Base-by-base conservation (phyloP, 768 basidiomycete genomes). In the Podaxis mareebaensis region DNA sequence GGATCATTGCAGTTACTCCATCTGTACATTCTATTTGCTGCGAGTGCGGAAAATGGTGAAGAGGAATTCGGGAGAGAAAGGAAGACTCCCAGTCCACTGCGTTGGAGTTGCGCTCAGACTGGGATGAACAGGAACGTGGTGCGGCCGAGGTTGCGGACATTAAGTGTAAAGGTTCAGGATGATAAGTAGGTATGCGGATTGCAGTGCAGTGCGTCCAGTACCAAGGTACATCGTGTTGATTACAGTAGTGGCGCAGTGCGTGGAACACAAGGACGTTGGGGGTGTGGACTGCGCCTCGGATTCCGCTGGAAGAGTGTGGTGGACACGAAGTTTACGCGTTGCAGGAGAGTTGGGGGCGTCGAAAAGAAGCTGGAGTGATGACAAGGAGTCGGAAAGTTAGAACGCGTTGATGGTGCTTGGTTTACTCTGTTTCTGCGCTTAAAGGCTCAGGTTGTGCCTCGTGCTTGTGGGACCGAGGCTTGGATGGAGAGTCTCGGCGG, bases 321-420 rank as follows among this genome's bases (percentile, higher is more conserved):
- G 33, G 17, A 22, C 48, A 49, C 30, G 33, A 59, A 59, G 58
- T 49, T 49, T 49, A 49, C 44, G 58, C 46, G 36, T 56, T 59
- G 48, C 58, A 38, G 48, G 36, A 28, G 57, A 48, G 57, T 44
- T 48, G 30, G 12, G 42, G 20, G 44, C 11, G 38, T 20, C 26
- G 22, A 20, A 13, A 24, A 24, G 24, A 24, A 26, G 42, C 42
- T 44, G 13, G 42, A 0, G 22, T 28, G 49, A 3, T 28, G 49
- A 28, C 8, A 15, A 22, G 48, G 22, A 13, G 20, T 49, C 20
- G 48, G 48, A n/a, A n/a, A 33, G 33, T 33, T 33, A 33, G 49
- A 22, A 24, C 4, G 49, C 12, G 49, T 24, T 51, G 48, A 26
- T 11, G 48, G 48, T 51, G 48, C 48, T 51, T 51, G 22, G 26